Evolutionary conservation across 495 filamentous ascomycete species (phyloP).

Genomic region (Astrothelium subdiscretum): DNA sequence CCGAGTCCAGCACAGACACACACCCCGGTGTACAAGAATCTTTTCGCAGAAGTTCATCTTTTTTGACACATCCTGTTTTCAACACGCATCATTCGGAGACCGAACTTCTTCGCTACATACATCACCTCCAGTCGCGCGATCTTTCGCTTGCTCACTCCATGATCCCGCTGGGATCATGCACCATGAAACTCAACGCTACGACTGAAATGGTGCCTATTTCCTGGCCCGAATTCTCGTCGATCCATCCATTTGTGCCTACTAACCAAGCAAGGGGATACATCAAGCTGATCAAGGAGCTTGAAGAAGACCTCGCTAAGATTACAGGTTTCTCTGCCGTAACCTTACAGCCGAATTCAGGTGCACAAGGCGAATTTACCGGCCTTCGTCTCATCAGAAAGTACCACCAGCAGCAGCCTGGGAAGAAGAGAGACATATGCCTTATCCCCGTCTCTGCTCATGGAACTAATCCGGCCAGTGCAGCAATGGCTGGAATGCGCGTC

Average conservation of each 20-base stretch:
- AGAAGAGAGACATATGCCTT: conserved; percentile 82
- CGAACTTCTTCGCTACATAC: conserved; percentile 87
- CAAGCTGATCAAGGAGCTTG: conserved; percentile 57
- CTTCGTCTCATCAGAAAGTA: conserved; percentile 87
- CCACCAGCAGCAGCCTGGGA: conserved; percentile 50
- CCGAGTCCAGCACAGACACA: conserved; percentile 10
- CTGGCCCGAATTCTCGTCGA: conserved; percentile 69
- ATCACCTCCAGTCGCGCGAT: conserved; percentile 91
- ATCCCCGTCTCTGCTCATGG: conserved; percentile 96
- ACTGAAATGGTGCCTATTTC: conserved; percentile 88
- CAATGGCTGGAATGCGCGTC: conserved; percentile 96
- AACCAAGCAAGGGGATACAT: conserved; percentile 57
- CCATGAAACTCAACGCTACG: conserved; percentile 97
- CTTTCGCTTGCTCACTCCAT: conserved; percentile 93
- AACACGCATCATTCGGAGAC: conserved; percentile 96
- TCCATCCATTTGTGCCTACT: conserved; percentile 71
- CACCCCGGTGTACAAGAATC: conserved; percentile 12
- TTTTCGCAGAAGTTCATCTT: conserved; percentile 62
- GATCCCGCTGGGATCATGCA: conserved; percentile 98
- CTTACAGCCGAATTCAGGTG: conserved; percentile 92
- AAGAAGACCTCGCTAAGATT: conserved; percentile 67
- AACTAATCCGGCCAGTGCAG: conserved; percentile 91
- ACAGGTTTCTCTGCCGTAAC: conserved; percentile 87
- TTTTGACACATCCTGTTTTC: conserved; percentile 88
- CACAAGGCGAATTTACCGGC: conserved; percentile 92